Conservation (phyloP, 169 alveolate genomes). For the Cryptosporidium sp. region DNA sequence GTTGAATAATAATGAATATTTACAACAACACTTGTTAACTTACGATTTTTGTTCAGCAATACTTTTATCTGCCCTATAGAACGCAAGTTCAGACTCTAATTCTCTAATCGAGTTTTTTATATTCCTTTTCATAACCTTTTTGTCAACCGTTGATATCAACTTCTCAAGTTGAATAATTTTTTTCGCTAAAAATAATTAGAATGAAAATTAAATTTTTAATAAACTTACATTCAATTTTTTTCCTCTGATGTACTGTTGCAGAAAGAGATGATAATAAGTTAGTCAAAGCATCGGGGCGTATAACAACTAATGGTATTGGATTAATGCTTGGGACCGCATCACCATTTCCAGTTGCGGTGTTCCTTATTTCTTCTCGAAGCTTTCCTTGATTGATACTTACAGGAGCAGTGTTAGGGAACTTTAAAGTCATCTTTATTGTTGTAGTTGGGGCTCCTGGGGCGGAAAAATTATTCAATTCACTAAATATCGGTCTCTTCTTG, state of each 20-base stretch:
- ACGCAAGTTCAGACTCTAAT: conserved; percentile 66
- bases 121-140: conserved; percentile 41
- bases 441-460: conserved; percentile 33
- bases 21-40: neutral
- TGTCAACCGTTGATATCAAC: conserved; percentile 34
- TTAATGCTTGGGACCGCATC: conserved; percentile 30
- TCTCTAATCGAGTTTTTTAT: conserved; percentile 49
- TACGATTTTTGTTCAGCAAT: conserved; percentile 76
- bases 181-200: conserved; percentile 19
- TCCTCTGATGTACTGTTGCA: conserved; percentile 75
- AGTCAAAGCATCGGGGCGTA: conserved; percentile 72
- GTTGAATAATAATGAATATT: neutral
- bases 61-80: conserved; percentile 46
- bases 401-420: conserved; percentile 71
- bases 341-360: conserved; percentile 38
- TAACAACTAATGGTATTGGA: conserved; percentile 70
- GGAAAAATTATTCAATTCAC: conserved; percentile 31
- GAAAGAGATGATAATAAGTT: conserved; percentile 58
- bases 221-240: conserved; percentile 59
- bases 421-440: conserved; percentile 65
- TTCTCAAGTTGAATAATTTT: conserved; percentile 58
- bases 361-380: conserved; percentile 54
- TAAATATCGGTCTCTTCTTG: conserved; percentile 45
- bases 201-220: neutral
- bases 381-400: conserved; percentile 42